Conservation (phyloP, 2,329 filamentous ascomycete genomes). For the Cercospora sp. region DNA sequence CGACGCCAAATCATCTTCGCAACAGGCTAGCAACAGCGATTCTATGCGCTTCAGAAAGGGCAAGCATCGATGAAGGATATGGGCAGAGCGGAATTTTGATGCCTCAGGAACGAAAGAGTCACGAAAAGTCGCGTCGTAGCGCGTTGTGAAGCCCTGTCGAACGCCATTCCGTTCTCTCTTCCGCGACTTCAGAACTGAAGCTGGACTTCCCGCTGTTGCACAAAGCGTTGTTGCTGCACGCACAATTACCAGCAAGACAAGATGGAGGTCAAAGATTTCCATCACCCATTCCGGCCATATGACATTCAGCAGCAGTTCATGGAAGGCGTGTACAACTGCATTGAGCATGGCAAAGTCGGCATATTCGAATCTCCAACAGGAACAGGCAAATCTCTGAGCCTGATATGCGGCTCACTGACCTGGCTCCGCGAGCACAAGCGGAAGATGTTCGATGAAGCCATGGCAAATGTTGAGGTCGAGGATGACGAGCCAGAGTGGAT, state of each 20-base stretch:
- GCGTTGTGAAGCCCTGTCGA: conserved; percentile 21
- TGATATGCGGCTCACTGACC: conserved; percentile 85
- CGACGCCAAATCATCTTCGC: conserved; percentile 33
- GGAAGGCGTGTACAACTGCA: conserved; percentile 74
- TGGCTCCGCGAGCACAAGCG: conserved; percentile 86
- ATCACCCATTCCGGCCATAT: conserved; percentile 87
- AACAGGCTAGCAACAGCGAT: conserved; percentile 26
- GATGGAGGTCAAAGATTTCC: conserved; percentile 59
- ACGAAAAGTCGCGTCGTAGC: conserved; percentile 30
- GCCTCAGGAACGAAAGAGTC: conserved; percentile 12
- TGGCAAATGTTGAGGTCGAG: conserved; percentile 50
- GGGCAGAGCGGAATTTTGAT: background rate
- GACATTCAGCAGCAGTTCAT: conserved; percentile 87
- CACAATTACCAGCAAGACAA: background rate
- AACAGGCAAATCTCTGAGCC: conserved; percentile 80
- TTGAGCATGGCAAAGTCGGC: conserved; percentile 77
- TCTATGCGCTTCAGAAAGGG: conserved; percentile 47
- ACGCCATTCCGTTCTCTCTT: conserved; percentile 3
- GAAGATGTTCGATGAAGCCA: conserved; percentile 56
- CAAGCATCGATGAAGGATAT: conserved; percentile 44
- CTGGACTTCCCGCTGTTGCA: background rate
- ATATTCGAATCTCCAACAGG: conserved; percentile 95
- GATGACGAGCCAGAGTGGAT: conserved; percentile 84
- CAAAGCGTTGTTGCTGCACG: background rate
- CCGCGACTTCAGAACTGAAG: background rate